Percentiles rank a stretch among this genome's conserved stretches.
Evolutionary conservation across 441 rosid genomes (phyloP).

Genomic region (Cnidoscolus chayamansa): DNA sequence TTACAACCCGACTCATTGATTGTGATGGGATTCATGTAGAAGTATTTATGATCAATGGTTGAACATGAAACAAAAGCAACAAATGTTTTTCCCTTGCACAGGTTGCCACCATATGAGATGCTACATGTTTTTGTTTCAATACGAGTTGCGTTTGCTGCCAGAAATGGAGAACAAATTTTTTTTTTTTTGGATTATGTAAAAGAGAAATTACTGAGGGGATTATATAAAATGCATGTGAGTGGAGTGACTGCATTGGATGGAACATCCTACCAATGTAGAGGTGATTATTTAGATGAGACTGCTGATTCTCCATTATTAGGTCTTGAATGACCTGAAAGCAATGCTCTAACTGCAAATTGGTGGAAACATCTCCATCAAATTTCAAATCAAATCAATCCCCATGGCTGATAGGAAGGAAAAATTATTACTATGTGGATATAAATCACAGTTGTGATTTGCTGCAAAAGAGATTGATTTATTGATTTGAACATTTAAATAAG

Average conservation of each 20-base stretch:
- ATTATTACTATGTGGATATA: not conserved
- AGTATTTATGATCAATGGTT: no score
- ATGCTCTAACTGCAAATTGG: slow-evolving; percentile 20
- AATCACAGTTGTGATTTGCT: no score
- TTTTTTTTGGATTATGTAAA: not conserved
- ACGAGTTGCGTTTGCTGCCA: no score
- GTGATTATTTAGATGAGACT: slow-evolving; percentile 10
- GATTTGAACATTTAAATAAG: no score
- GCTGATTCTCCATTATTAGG: not conserved
- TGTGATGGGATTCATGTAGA: no score
- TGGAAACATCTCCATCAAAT: not conserved
- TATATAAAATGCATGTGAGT: slow-evolving; percentile 2
- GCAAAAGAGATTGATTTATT: no score
- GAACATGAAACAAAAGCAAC: no score
- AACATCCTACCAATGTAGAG: slow-evolving; percentile 10
- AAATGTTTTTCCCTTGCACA: no score
- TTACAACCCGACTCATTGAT: not conserved
- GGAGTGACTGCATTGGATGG: slow-evolving; percentile 18
- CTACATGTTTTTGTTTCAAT: no score
- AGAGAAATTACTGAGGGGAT: slow-evolving; percentile 6
- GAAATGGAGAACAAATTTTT: not conserved
- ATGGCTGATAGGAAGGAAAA: not conserved
- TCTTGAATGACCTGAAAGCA: slow-evolving; percentile 22
- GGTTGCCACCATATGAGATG: no score
- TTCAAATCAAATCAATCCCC: not conserved